Conservation (phyloP, 352 stramenopile genomes). For the Globisporangium iwayamae region DNA sequence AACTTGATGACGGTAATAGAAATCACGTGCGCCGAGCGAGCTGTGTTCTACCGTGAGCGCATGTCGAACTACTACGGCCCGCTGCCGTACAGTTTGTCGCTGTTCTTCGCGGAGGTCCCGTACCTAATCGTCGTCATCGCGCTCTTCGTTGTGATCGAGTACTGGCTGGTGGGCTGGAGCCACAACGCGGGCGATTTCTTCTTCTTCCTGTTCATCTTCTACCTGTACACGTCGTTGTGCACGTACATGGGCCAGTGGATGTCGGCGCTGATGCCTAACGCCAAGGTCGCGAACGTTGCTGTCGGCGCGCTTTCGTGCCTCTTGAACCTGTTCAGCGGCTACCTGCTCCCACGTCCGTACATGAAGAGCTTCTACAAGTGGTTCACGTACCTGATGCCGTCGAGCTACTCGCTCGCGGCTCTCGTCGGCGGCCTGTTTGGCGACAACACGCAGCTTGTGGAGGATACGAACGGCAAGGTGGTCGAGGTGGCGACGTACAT, state of each 20-base stretch:
- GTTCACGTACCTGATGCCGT: constrained; percentile 34
- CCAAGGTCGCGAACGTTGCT: constrained; percentile 75
- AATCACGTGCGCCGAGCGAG: constrained; percentile 46
- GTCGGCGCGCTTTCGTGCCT: constrained; percentile 62
- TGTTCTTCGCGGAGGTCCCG: constrained; percentile 58
- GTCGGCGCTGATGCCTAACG: constrained; percentile 62
- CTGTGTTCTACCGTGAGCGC: constrained; percentile 60
- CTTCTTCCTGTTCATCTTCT: constrained; percentile 37
- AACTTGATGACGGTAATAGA: constrained; percentile 62
- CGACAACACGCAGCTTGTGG: constrained; percentile 29
- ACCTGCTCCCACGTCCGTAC: constrained; percentile 28
- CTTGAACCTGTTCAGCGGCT: constrained; percentile 59
- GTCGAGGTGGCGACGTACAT: constrained; percentile 33
- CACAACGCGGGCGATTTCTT: constrained; percentile 6
- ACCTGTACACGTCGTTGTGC: constrained; percentile 34
- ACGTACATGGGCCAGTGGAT: constrained; percentile 74
- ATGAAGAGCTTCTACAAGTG: constrained; percentile 42
- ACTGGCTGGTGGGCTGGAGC: constrained; percentile 58
- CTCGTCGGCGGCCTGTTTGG: constrained; percentile 26
- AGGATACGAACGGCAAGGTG: constrained; percentile 5
- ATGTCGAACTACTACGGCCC: constrained; percentile 78
- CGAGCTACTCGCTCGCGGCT: constrained; percentile 34
- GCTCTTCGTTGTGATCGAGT: constrained; percentile 55
- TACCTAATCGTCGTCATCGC: constrained; percentile 51
- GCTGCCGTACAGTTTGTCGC: constrained; percentile 59